phyloP scores from a whole-genome alignment of 176 grass and related monocot species.

The bread wheat (Triticum aestivum) region IWGSC_CS_RefSeq_v2.1 NC_057808.1:9395257-9395756 shows the following conservation, averaged over 20 bases:
- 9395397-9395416: constrained; percentile 29
- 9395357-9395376: constrained; percentile 40
- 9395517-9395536: background rate
- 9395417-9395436: background rate
- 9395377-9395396: constrained; percentile 33
- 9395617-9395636: background rate
- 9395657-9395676: background rate
- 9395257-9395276: background rate
- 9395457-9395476: background rate
- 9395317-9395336: constrained; percentile 37
- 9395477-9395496: background rate
- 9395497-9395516: background rate
- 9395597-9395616: background rate
- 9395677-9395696: background rate
- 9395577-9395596: constrained; percentile 2
- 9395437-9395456: background rate
- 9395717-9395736: no score
- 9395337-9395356: constrained; percentile 13
- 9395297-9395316: background rate
- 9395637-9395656: background rate
- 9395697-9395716: background rate
- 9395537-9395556: background rate
- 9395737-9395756: no score
- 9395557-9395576: background rate
- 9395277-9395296: background rate